Evolutionary conservation across 2,329 filamentous ascomycete species (phyloP).

Genomic region (Plectosphaerella sp.): DNA sequence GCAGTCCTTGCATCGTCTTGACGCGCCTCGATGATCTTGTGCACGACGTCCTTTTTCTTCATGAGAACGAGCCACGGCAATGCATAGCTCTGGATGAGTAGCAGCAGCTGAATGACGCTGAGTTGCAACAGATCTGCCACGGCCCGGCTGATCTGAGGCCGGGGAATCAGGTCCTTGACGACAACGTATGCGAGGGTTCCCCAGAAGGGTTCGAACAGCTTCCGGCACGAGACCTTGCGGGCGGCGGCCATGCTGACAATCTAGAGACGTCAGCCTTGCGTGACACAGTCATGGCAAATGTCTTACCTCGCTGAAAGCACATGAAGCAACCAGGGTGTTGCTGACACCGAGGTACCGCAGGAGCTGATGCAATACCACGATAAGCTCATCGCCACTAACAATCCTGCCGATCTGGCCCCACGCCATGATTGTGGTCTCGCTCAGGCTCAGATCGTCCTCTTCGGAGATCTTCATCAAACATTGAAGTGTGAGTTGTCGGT

Average conservation of each 20-base stretch:
- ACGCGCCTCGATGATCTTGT: slow-evolving; percentile 74
- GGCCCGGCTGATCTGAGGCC: slow-evolving; percentile 76
- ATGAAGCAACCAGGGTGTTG: slow-evolving; percentile 73
- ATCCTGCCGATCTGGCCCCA: slow-evolving; percentile 80
- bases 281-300: background rate
- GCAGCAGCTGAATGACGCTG: slow-evolving; percentile 68
- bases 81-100: slow-evolving; percentile 73
- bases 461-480: slow-evolving; percentile 70
- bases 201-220: slow-evolving; percentile 85
- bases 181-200: slow-evolving; percentile 75
- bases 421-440: slow-evolving; percentile 81
- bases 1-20: slow-evolving; percentile 61
- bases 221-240: slow-evolving; percentile 56
- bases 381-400: slow-evolving; percentile 77
- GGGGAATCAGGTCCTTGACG: slow-evolving; percentile 73
- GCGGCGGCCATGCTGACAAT: slow-evolving; percentile 67
- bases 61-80: slow-evolving; percentile 82
- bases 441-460: slow-evolving; percentile 59
- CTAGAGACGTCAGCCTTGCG: slow-evolving; percentile 14
- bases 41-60: slow-evolving; percentile 72
- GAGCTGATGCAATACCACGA: slow-evolving; percentile 77
- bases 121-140: slow-evolving; percentile 79
- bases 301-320: slow-evolving; percentile 75
- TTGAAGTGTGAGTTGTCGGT: slow-evolving; percentile 66
- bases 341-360: slow-evolving; percentile 82